These are phyloP conservation scores for Calonectria crousiana DNA, from an alignment of 2,329 filamentous ascomycete genomes.

Conservation along the genomic window DNA sequence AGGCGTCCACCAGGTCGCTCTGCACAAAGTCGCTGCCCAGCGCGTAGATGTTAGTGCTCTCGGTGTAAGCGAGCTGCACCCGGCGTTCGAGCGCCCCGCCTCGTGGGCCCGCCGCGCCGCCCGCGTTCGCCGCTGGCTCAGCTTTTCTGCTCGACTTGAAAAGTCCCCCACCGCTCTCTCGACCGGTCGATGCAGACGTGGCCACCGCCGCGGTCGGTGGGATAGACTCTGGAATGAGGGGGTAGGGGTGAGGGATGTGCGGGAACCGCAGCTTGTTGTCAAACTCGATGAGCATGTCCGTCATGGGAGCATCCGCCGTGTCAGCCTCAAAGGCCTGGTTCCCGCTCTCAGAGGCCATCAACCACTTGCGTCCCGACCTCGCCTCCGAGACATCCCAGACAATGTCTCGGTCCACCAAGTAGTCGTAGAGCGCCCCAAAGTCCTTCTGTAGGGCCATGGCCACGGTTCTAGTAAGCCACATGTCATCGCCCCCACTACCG, in stretches of 20 bases:
- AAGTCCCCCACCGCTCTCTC: conserved; percentile 30
- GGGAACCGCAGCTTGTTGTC: conserved; percentile 73
- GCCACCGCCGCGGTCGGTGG: conserved; percentile 40
- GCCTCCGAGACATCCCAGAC: conserved; percentile 74
- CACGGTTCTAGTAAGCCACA: conserved; percentile 72
- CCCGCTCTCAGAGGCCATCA: conserved; percentile 65
- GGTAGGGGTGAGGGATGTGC: conserved; percentile 76
- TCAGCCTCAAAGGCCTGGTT: conserved; percentile 63
- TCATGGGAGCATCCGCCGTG: conserved; percentile 69
- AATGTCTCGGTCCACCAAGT: conserved; percentile 75
- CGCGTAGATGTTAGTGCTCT: conserved; percentile 70
- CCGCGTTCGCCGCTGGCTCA: conserved; percentile 38
- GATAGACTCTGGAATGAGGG: conserved; percentile 69
- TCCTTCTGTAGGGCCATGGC: conserved; percentile 71
- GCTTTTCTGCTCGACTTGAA: conserved; percentile 50
- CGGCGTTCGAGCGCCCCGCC: conserved; percentile 57
- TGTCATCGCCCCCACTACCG: conserved; percentile 54
- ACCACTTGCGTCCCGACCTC: conserved; percentile 72
- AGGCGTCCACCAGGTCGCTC: conserved; percentile 68
- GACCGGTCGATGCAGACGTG: neutral
- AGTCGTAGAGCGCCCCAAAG: conserved; percentile 78
- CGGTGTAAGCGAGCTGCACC: conserved; percentile 68
- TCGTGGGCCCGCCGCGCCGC: conserved; percentile 6
- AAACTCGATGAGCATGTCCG: conserved; percentile 74
- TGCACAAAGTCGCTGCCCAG: conserved; percentile 62